Percentiles rank a stretch among this genome's conserved stretches.
phyloP scores from a whole-genome alignment of 495 filamentous ascomycete species.

The Xylaria intraflava region DNA sequence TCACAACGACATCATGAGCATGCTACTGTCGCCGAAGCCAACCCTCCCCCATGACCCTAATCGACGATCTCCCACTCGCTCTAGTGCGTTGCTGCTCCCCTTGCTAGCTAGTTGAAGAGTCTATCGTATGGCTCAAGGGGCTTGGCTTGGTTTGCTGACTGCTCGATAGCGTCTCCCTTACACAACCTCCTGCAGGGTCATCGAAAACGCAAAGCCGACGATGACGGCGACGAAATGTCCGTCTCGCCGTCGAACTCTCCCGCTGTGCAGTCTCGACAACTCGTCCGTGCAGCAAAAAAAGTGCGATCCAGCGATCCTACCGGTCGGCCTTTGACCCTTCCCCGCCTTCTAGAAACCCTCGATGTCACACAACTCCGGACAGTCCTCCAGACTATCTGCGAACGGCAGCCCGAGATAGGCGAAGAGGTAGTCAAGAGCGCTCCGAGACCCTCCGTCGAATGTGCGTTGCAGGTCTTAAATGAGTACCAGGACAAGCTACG shows the following conservation, averaged over 20 bases:
- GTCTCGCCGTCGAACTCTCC: constrained; percentile 77
- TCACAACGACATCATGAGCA: constrained; percentile 41
- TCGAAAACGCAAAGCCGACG: constrained; percentile 86
- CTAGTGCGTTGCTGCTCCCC: constrained; percentile 46
- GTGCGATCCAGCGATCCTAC: constrained; percentile 58
- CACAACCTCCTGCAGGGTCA: constrained; percentile 44
- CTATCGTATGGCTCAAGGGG: too few species aligned
- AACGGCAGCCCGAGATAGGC: constrained; percentile 74
- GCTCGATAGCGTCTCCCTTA: constrained; percentile 46
- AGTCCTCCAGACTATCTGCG: constrained; percentile 80
- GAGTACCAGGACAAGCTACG: constrained; percentile 73
- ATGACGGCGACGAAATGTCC: constrained; percentile 84
- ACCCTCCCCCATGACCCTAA: constrained; percentile 67
- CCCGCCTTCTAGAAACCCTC: constrained; percentile 84
- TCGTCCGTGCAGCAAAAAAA: constrained; percentile 57
- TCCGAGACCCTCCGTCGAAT: constrained; percentile 73
- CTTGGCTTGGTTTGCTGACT: constrained; percentile 23
- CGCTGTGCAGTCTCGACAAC: constrained; percentile 54
- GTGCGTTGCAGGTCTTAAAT: constrained; percentile 69
- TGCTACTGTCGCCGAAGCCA: constrained; percentile 48
- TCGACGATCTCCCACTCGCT: constrained; percentile 63
- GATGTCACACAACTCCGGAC: constrained; percentile 73
- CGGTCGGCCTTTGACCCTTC: constrained; percentile 72
- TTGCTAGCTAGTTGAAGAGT: neutral
- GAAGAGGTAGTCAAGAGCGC: constrained; percentile 79